Evolutionary conservation across 2,329 filamentous ascomycete species (phyloP).

Genomic region (Onygenales sp.): DNA sequence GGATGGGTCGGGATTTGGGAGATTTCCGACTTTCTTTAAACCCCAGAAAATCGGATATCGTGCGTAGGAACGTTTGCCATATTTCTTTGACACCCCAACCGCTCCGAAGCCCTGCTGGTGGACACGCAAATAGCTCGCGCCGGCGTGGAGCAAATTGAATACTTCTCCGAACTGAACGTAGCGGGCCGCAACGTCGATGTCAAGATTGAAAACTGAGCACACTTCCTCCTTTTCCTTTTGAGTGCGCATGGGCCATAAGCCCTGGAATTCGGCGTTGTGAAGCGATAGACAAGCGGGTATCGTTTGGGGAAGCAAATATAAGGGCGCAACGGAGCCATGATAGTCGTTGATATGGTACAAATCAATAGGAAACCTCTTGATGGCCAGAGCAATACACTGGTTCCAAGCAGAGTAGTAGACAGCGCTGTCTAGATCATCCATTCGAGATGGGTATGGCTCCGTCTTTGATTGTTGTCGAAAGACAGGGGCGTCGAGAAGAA

Average conservation of each 20-base stretch:
- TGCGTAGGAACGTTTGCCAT: slow-evolving; percentile 56
- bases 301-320: slow-evolving; percentile 55
- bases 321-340: slow-evolving; percentile 52
- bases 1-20: slow-evolving; percentile 57
- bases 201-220: slow-evolving; percentile 55
- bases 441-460: slow-evolving; percentile 57
- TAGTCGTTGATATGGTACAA: slow-evolving; percentile 61
- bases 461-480: slow-evolving; percentile 55
- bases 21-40: slow-evolving; percentile 50
- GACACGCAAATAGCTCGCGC: slow-evolving; percentile 54
- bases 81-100: slow-evolving; percentile 59
- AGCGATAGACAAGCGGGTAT: slow-evolving; percentile 55
- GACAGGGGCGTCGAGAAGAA: slow-evolving; percentile 56
- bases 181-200: slow-evolving; percentile 45
- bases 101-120: slow-evolving; percentile 60
- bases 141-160: slow-evolving; percentile 60
- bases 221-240: slow-evolving; percentile 54
- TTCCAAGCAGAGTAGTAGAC: slow-evolving; percentile 65
- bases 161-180: slow-evolving; percentile 61
- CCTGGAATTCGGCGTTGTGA: slow-evolving; percentile 62
- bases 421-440: slow-evolving; percentile 60
- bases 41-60: slow-evolving; percentile 63
- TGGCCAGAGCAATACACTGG: slow-evolving; percentile 55
- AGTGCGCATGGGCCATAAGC: slow-evolving; percentile 58
- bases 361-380: slow-evolving; percentile 53